phyloP scores from a whole-genome alignment of 148 eudicot genomes.

The Bassia scoparia region DNA sequence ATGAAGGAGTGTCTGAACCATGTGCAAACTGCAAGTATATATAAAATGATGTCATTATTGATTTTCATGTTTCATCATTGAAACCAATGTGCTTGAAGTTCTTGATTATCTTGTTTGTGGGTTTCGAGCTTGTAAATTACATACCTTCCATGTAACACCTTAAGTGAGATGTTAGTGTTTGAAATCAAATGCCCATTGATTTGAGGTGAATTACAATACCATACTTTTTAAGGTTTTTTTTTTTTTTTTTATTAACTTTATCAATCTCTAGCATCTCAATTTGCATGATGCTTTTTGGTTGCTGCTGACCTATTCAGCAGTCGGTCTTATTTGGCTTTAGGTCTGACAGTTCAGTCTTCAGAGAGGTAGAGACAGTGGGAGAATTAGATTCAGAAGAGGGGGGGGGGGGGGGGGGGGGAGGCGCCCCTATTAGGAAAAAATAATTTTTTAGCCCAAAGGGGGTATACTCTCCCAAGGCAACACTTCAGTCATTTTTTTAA shows the following conservation, averaged over 20 bases:
- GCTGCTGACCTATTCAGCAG: not conserved
- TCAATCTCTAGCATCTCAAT: not conserved
- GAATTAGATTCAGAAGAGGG: not conserved
- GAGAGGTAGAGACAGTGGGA: not conserved
- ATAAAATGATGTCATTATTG: too few relatives aligned
- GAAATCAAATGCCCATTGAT: not conserved
- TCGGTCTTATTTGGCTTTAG: not conserved
- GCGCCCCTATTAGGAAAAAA: too few relatives aligned
- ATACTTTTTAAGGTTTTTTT: too few relatives aligned
- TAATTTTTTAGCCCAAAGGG: too few relatives aligned
- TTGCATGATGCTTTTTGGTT: slow-evolving; percentile 8
- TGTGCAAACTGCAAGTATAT: too few relatives aligned
- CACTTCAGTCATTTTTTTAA: too few relatives aligned
- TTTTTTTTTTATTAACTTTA: too few relatives aligned
- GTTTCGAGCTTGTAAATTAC: not conserved
- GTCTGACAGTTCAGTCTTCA: not conserved
- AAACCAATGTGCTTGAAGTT: not conserved
- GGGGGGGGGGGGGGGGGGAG: too few relatives aligned
- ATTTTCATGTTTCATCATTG: not conserved
- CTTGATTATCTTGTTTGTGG: not conserved
- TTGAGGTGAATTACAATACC: too few relatives aligned
- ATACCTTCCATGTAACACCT: not conserved
- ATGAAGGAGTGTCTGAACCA: not conserved
- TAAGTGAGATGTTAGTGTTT: not conserved
- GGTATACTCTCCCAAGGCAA: too few relatives aligned